Evolutionary conservation across 2,329 filamentous ascomycete genomes (phyloP).

Genomic region (Stagonosporopsis cucurbitacearum): DNA sequence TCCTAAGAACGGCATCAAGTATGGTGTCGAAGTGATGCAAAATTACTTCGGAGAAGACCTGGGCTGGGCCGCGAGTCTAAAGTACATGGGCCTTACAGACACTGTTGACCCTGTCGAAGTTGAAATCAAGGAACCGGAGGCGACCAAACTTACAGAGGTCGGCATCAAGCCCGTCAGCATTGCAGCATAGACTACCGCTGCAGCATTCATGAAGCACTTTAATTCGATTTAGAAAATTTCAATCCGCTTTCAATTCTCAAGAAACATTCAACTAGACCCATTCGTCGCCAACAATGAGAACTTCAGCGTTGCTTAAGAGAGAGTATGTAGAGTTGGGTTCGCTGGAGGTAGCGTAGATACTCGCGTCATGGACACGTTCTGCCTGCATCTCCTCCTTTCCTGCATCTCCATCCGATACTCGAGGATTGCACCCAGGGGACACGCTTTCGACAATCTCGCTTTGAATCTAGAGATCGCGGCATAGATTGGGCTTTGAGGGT

Average conservation of each 20-base stretch:
- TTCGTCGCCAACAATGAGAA: too few species aligned
- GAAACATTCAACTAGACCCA: too few species aligned
- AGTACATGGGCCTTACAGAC: constrained; percentile 44
- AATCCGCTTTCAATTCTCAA: not conserved
- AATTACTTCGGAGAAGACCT: constrained; percentile 73
- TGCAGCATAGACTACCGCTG: constrained; percentile 23
- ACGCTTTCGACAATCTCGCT: not conserved
- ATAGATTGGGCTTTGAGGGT: not conserved
- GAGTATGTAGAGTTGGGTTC: not conserved
- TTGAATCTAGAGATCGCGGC: not conserved
- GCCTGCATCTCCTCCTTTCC: not conserved
- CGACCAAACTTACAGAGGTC: constrained; percentile 36
- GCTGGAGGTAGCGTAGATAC: not conserved
- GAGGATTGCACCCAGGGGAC: not conserved
- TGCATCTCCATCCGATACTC: not conserved
- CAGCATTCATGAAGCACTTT: not conserved
- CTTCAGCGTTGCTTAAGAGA: too few species aligned
- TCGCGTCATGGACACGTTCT: not conserved
- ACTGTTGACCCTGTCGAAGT: constrained; percentile 36
- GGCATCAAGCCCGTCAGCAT: constrained; percentile 39
- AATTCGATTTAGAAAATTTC: not conserved
- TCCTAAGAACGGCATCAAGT: constrained; percentile 62
- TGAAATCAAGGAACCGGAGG: constrained; percentile 22
- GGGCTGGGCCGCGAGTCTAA: constrained; percentile 53
- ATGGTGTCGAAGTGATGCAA: constrained; percentile 68